Percentiles rank a stretch among this genome's conserved stretches.
Conservation (phyloP, 2,329 filamentous ascomycete species). For the Fusarium lyarnte region DNA sequence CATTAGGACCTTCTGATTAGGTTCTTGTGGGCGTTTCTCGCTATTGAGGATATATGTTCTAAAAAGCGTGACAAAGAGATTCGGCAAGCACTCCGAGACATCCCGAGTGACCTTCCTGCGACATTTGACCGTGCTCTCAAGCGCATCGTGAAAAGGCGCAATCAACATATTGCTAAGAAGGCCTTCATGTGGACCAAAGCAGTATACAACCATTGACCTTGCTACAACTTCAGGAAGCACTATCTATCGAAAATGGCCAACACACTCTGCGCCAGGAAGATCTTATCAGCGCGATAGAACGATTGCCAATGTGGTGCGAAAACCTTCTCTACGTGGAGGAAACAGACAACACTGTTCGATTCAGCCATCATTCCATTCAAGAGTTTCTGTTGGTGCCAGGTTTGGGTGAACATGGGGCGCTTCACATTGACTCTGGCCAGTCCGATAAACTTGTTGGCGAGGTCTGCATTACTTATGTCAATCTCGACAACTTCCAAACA, state of each 20-base stretch:
- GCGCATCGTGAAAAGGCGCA: not conserved
- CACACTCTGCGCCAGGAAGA: not conserved
- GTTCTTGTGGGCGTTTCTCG: constrained; percentile 27
- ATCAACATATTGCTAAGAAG: not conserved
- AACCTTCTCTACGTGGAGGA: constrained; percentile 16
- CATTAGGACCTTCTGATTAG: rapidly evolving
- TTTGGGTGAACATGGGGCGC: rapidly evolving
- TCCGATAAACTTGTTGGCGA: not conserved
- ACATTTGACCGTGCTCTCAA: constrained; percentile 17
- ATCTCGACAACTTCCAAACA: not conserved
- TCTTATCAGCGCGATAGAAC: not conserved
- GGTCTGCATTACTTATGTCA: constrained; percentile 13
- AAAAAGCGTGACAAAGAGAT: constrained; percentile 13
- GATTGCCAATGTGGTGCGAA: constrained; percentile 12
- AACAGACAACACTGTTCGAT: constrained; percentile 12
- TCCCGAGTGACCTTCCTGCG: constrained; percentile 7
- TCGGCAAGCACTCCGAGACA: not conserved
- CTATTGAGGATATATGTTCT: constrained; percentile 23
- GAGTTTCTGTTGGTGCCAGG: not conserved
- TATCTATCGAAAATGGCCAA: constrained; percentile 12
- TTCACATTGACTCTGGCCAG: not conserved
- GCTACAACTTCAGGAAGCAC: constrained; percentile 9
- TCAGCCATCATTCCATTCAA: constrained; percentile 27
- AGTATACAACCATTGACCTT: not conserved
- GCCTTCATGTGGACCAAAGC: constrained; percentile 1